A percentile compares a stretch with the other conserved stretches of the same genome.
These are phyloP conservation scores for Leucosporidium yakuticum DNA, from an alignment of 768 basidiomycete species.

Conservation along the genomic window DNA sequence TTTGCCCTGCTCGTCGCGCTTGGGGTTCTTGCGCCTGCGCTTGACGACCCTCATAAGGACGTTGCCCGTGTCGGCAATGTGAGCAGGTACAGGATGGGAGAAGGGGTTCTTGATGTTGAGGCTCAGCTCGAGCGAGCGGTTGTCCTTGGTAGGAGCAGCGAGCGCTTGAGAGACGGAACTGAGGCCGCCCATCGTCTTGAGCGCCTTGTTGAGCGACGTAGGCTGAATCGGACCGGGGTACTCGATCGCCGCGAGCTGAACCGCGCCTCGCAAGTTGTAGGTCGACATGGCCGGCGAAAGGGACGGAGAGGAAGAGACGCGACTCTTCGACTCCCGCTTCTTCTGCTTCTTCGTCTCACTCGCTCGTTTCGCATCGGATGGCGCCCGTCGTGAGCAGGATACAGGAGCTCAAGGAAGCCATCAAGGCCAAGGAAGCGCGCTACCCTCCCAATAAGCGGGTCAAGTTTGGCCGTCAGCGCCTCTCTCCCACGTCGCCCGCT, in stretches of 20 bases:
- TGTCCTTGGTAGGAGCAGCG: not conserved
- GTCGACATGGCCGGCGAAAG: not conserved
- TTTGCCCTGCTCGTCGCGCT: slow-evolving; percentile 16
- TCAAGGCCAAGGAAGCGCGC: not conserved
- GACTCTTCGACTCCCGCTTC: not conserved
- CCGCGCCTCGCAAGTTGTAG: not conserved
- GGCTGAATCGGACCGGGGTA: slow-evolving; percentile 73
- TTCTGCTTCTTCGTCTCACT: not conserved
- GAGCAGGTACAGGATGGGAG: slow-evolving; percentile 76
- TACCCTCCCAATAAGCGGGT: not conserved
- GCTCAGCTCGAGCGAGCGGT: slow-evolving; percentile 61
- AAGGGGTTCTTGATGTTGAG: slow-evolving; percentile 67
- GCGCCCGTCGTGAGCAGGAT: slow-evolving; percentile 7
- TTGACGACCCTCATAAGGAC: slow-evolving; percentile 77
- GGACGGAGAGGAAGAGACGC: not conserved
- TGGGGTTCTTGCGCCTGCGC: slow-evolving; percentile 47
- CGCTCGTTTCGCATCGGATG: not conserved
- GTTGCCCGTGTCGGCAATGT: slow-evolving; percentile 68
- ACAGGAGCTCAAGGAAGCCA: slow-evolving; percentile 17
- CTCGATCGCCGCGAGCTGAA: slow-evolving; percentile 18
- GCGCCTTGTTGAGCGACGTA: slow-evolving; percentile 43
- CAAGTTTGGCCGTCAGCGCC: not conserved
- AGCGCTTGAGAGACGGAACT: slow-evolving; percentile 1
- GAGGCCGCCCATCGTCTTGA: slow-evolving; percentile 28
- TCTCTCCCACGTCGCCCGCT: not conserved